Base-by-base conservation (phyloP, 2,329 filamentous ascomycete species). In the Fusarium buxicola region DNA sequence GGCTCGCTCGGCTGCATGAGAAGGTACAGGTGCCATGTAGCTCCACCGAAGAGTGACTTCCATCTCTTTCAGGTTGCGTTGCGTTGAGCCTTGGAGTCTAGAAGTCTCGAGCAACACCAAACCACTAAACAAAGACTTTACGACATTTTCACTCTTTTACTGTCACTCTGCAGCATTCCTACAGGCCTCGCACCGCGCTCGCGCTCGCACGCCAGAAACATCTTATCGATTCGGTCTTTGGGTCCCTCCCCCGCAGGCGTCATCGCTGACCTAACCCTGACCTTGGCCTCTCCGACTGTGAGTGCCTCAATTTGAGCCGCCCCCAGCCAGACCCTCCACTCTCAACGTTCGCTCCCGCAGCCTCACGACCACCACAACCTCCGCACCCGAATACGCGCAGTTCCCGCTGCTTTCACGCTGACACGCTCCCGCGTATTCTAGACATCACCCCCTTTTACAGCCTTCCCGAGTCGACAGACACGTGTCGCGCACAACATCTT, bases 201-300 rank as follows among this genome's bases (percentile, higher is more conserved):
- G 43, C 54, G 41, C 44, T 59, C 53, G 41, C 61, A 48, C 50
- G 32, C 51, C 50, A 45, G 44, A 40, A 62, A 50, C 57, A 57
- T 55, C 55, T 60, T 60, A 60, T 60, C 55, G 46, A 58, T 36
- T 53, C 52, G 50, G 41, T 59, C 55, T 56, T 61, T 45, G 53
- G 57, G 63, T 52, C 52, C 58, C 58, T 60, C 64, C 58, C 71
- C 70, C 70, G 70, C 73, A 72, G 73, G 67, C 74, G 74, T 76
- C 73, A 76, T 75, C 70, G 73, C 74, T 76, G 75, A 76, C 75
- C 73, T 76, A 76, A 75, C 72, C 73, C 72, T 73, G 68, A 72
- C 54, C 66, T 66, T 72, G 66, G 65, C 68, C 68, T 65, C 54
- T 66, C 66, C 58, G 64, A 72, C 65, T 72, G 68, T 71, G 72